These are phyloP conservation scores for Erythrophleum fordii DNA, from an alignment of 306 rosid species.

Conservation along the genomic window DNA sequence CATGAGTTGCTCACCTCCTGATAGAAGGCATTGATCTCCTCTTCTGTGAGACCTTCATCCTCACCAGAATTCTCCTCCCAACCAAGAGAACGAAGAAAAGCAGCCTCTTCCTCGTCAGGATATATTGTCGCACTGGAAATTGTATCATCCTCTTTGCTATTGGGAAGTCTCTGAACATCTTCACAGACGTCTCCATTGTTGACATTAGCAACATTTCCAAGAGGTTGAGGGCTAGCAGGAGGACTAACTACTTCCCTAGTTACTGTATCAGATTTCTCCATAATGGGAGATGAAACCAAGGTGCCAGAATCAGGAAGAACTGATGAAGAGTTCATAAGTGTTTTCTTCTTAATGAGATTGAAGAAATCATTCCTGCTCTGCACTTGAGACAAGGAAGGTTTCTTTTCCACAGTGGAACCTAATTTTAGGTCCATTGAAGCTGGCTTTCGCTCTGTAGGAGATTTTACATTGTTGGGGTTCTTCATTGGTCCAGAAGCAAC, in stretches of 20 bases:
- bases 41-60: slow-evolving; percentile 95
- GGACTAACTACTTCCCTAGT: slow-evolving; percentile 48
- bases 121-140: slow-evolving; percentile 45
- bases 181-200: slow-evolving; percentile 61
- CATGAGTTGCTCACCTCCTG: slow-evolving; percentile 62
- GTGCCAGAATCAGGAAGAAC: slow-evolving; percentile 63
- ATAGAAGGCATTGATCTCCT: slow-evolving; percentile 84
- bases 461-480: slow-evolving; percentile 66
- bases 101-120: slow-evolving; percentile 92
- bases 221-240: slow-evolving; percentile 55
- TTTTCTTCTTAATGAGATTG: slow-evolving; percentile 82
- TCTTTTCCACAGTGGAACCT: slow-evolving; percentile 77
- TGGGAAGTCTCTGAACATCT: slow-evolving; percentile 54
- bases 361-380: slow-evolving; percentile 98
- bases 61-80: slow-evolving; percentile 95
- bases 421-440: slow-evolving; percentile 71
- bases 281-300: slow-evolving; percentile 54
- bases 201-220: slow-evolving; percentile 62
- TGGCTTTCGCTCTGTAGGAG: slow-evolving; percentile 67
- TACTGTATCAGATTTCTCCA: slow-evolving; percentile 69
- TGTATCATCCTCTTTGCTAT: slow-evolving; percentile 43
- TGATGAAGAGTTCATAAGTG: slow-evolving; percentile 56
- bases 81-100: slow-evolving; percentile 96
- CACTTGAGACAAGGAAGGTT: slow-evolving; percentile 75
- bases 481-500: slow-evolving; percentile 64